phyloP scores from a whole-genome alignment of 805 yeast species.

The Saccharomycopsis javanensis region DNA sequence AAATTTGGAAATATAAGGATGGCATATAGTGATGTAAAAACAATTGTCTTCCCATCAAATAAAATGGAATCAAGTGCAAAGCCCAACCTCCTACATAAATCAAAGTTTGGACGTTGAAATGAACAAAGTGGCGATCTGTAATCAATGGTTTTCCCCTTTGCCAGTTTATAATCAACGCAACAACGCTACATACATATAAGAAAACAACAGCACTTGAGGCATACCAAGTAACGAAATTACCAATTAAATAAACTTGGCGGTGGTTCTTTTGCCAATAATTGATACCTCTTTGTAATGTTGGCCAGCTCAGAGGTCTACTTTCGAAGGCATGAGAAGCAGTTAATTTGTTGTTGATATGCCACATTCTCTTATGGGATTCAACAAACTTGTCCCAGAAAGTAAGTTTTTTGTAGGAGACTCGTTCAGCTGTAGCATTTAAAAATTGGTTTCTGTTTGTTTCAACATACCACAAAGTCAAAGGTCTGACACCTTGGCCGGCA shows the following conservation, averaged over 20 bases:
- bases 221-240: slow-evolving; percentile 82
- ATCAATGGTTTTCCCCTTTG: slow-evolving; percentile 48
- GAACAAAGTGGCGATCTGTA: slow-evolving; percentile 43
- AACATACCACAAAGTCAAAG: slow-evolving; percentile 60
- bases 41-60: slow-evolving; percentile 84
- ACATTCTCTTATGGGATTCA: slow-evolving; percentile 66
- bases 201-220: slow-evolving; percentile 44
- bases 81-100: slow-evolving; percentile 70
- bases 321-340: slow-evolving; percentile 64
- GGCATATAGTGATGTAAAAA: slow-evolving; percentile 93
- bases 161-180: slow-evolving; percentile 46
- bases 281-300: slow-evolving; percentile 65
- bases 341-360: slow-evolving; percentile 64
- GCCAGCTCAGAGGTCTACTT: slow-evolving; percentile 68
- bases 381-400: slow-evolving; percentile 49
- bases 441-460: slow-evolving; percentile 54
- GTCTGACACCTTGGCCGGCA: slow-evolving; percentile 57
- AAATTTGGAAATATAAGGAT: slow-evolving; percentile 77
- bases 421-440: slow-evolving; percentile 35
- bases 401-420: slow-evolving; percentile 43
- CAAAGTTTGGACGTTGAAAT: slow-evolving; percentile 54
- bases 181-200: slow-evolving; percentile 35
- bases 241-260: slow-evolving; percentile 59
- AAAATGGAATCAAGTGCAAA: slow-evolving; percentile 85
- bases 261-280: slow-evolving; percentile 63